Percentiles rank a stretch among this genome's conserved stretches.
Evolutionary conservation across 768 basidiomycete genomes (phyloP).

Genomic region (Pisolithus orientalis): DNA sequence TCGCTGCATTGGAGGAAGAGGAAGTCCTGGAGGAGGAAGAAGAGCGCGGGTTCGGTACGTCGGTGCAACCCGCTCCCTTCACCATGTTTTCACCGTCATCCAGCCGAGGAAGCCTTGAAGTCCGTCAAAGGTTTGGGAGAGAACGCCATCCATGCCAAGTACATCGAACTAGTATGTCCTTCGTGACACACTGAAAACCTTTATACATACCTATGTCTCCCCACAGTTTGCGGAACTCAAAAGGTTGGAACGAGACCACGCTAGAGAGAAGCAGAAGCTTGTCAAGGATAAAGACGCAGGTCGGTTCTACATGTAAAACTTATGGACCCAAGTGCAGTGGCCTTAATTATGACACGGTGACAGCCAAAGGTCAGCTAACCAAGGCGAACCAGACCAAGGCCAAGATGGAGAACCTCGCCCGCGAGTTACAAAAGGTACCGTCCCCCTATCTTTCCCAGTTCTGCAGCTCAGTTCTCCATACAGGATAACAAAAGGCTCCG

Average conservation of each 20-base stretch:
- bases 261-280: constrained; percentile 89
- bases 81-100: constrained; percentile 10
- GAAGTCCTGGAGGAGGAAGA: constrained; percentile 85
- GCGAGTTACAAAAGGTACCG: constrained; percentile 80
- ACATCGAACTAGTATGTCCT: constrained; percentile 73
- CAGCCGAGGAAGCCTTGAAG: constrained; percentile 86
- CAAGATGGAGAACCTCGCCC: constrained; percentile 85
- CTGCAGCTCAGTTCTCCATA: constrained; percentile 9
- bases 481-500: constrained; percentile 88
- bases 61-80: not conserved
- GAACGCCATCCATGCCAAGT: constrained; percentile 78
- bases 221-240: constrained; percentile 83
- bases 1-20: constrained; percentile 85
- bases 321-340: constrained; percentile 4
- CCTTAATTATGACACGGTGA: constrained; percentile 9
- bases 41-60: constrained; percentile 69
- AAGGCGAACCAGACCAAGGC: constrained; percentile 86
- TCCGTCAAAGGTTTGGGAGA: constrained; percentile 79
- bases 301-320: constrained; percentile 25
- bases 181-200: constrained; percentile 13
- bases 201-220: constrained; percentile 17
- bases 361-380: constrained; percentile 79
- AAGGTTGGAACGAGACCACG: constrained; percentile 79
- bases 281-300: constrained; percentile 88
- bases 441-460: constrained; percentile 5